These are phyloP conservation scores for Pythium dissimile DNA, from an alignment of 352 stramenopile species.

Conservation along the genomic window DNA sequence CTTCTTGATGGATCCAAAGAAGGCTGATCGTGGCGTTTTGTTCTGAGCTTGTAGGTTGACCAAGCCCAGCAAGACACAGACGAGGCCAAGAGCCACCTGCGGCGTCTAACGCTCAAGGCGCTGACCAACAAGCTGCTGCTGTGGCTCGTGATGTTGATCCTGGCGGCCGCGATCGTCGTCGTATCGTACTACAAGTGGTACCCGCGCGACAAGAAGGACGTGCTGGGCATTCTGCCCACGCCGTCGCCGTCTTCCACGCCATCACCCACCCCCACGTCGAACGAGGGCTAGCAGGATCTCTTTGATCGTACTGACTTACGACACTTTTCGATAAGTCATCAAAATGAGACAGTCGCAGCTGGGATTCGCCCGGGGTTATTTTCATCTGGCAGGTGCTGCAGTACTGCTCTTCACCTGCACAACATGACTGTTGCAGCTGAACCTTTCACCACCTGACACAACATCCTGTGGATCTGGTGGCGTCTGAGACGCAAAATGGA, in stretches of 20 bases:
- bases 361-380: no score
- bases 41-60: constrained; percentile 31
- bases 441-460: neutral
- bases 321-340: no score
- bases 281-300: neutral
- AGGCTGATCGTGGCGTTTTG: neutral
- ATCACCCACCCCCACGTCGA: neutral
- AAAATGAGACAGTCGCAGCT: no score
- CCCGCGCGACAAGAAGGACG: constrained; percentile 63
- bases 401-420: no score
- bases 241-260: constrained; percentile 1
- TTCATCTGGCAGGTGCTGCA: no score
- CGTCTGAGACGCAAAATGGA: neutral
- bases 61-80: constrained; percentile 64
- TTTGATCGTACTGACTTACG: neutral
- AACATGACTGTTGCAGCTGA: neutral
- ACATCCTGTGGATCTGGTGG: neutral
- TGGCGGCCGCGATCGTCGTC: constrained; percentile 47
- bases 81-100: constrained; percentile 50
- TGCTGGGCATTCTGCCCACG: constrained; percentile 46
- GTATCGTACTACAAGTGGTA: constrained; percentile 84
- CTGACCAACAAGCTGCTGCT: constrained; percentile 60
- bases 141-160: constrained; percentile 54
- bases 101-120: constrained; percentile 54
- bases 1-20: neutral